Evolutionary conservation across 495 filamentous ascomycete species (phyloP), one percentile per base, ranked within the genome.

Genomic region (Talaromyces trachyspermus): DNA sequence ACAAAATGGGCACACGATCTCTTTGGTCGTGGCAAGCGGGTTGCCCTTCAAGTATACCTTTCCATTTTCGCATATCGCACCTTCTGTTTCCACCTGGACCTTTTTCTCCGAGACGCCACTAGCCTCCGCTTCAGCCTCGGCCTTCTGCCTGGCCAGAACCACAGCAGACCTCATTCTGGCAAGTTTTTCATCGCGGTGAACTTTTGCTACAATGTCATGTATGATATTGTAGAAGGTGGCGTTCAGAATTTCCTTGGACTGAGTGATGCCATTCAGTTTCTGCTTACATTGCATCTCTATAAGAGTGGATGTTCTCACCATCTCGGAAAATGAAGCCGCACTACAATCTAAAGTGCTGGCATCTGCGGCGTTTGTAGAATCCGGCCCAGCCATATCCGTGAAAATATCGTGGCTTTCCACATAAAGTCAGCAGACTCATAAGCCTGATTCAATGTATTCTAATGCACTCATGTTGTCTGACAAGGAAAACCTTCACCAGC

Each of bases 11-110:
- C 83, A 87, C 18, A 71, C 60, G 43, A 87, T 82, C 54, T 89
- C 84, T 48, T 79, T 78, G 20, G 79, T 82, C 9, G 83, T 88
- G 41, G 78, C 74, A 25, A 91, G 64, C 1, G 86, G 86, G 53
- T 89, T 89, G 15, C 84, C 85, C 54, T 84, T 87, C 36, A 91
- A 69, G 26, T 71, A 69, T 3, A 88, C 81, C 56, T 77, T 80
- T 20, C 85, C 84, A 50, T 83, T 78, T 43, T 89, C 80, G 64
- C 81, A 88, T 32, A 80, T 70, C 15, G 85, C 86, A 2, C 76
- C 84, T 1, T 84, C 76, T 1, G 84, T 87, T 51, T 87, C 82
- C 44, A 87, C 70, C 8, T 54, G 65, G 48, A 73, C 61, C 23
- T 58, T 60, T 27, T 65, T 66, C 35, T 78, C 57, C 27, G 58